phyloP scores from a whole-genome alignment of 805 yeast species.

The Candida railenensis region DNA sequence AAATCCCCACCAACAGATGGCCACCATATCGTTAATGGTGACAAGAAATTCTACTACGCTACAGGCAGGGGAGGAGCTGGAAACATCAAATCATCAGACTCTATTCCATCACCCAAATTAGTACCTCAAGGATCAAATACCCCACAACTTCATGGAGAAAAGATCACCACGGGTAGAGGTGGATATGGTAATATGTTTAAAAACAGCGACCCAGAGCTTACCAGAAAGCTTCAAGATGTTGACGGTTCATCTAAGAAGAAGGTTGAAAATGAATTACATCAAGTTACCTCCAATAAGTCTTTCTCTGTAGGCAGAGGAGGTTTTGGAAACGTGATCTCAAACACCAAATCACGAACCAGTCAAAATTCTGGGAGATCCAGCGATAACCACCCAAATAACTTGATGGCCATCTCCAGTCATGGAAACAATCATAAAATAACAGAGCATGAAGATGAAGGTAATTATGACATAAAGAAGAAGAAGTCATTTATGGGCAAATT shows the following conservation, averaged over 20 bases:
- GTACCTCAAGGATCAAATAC: constrained; percentile 61
- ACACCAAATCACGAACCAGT: constrained; percentile 24
- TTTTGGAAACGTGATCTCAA: constrained; percentile 54
- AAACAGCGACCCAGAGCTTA: constrained; percentile 55
- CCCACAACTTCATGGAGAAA: constrained; percentile 55
- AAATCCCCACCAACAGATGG: constrained; percentile 15
- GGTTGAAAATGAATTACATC: constrained; percentile 34
- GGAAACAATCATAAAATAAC: constrained; percentile 21
- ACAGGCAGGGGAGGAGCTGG: constrained; percentile 85
- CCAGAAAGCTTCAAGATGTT: constrained; percentile 68
- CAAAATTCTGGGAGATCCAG: constrained; percentile 15
- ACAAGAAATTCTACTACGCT: constrained; percentile 44
- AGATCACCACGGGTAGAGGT: constrained; percentile 73
- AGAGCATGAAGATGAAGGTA: constrained; percentile 12
- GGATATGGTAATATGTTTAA: constrained; percentile 75
- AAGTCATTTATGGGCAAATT: constrained; percentile 47
- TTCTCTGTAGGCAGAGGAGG: constrained; percentile 65
- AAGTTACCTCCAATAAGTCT: constrained; percentile 45
- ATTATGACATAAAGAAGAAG: constrained; percentile 16
- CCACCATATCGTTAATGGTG: constrained; percentile 10
- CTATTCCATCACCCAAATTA: constrained; percentile 52
- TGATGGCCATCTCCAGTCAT: constrained; percentile 36
- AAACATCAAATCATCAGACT: constrained; percentile 48
- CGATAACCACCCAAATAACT: constrained; percentile 15
- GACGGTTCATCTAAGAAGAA: constrained; percentile 31